Conservation (phyloP, 371 early-diverging fungal genomes). For the Catenaria anguillulae region DNA sequence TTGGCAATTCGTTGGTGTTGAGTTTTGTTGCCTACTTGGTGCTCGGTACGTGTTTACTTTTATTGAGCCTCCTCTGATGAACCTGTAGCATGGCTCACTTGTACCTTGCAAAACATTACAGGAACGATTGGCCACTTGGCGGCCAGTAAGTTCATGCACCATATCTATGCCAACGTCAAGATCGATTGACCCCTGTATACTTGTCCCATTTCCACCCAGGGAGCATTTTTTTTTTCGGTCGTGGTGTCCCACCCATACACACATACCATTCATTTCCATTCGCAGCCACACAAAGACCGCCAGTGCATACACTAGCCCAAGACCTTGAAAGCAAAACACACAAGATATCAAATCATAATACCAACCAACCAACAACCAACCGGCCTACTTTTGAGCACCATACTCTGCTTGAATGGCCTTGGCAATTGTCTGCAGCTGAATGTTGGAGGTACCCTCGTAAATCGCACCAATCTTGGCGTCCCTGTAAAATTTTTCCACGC, state of each 20-base stretch:
- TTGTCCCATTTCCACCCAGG: too few species aligned
- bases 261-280: too few species aligned
- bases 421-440: conserved; percentile 92
- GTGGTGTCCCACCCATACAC: too few species aligned
- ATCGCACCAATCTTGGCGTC: conserved; percentile 88
- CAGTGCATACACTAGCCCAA: too few species aligned
- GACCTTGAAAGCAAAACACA: too few species aligned
- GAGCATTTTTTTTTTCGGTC: too few species aligned
- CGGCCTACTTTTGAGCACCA: conserved; percentile 4
- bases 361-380: neutral
- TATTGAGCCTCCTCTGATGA: too few species aligned
- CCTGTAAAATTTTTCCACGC: conserved; percentile 87
- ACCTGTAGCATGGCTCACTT: neutral
- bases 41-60: conserved; percentile 28
- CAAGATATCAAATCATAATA: too few species aligned
- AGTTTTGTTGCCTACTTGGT: conserved; percentile 51
- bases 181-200: too few species aligned
- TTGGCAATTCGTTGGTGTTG: conserved; percentile 56
- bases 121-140: conserved; percentile 42
- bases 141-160: conserved; percentile 46
- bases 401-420: conserved; percentile 40
- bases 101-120: neutral
- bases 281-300: too few species aligned
- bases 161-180: conserved; percentile 58
- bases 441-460: conserved; percentile 55